Conservation (phyloP, 495 filamentous ascomycete species). For the Sordaria brevicollis region DNA sequence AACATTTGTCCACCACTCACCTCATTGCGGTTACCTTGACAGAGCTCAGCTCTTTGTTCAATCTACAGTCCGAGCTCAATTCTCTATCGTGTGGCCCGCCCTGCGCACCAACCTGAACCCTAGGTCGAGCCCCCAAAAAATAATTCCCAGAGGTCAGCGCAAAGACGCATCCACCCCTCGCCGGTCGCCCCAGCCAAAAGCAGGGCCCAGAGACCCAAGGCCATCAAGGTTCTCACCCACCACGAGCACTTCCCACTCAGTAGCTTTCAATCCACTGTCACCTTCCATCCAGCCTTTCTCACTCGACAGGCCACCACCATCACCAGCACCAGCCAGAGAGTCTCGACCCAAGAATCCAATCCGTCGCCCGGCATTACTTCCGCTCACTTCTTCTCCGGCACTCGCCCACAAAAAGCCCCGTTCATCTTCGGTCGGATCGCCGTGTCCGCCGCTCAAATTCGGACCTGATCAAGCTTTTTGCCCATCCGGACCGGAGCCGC, state of each 20-base stretch:
- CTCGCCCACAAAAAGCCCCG: background rate
- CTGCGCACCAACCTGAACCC: background rate
- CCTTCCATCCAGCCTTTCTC: background rate
- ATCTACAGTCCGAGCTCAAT: background rate
- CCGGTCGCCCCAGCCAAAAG: background rate
- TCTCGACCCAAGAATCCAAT: background rate
- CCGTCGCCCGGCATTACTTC: background rate
- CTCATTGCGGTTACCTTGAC: background rate
- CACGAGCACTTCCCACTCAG: background rate
- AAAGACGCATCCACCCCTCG: background rate
- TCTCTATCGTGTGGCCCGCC: background rate
- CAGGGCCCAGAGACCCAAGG: background rate
- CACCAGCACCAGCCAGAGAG: background rate
- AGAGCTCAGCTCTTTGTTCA: background rate
- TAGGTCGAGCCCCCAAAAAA: background rate
- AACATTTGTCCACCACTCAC: background rate
- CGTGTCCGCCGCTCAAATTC: background rate
- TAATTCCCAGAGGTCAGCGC: background rate
- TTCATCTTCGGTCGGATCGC: background rate
- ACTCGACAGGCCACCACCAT: background rate
- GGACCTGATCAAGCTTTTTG: background rate
- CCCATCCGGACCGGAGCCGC: background rate
- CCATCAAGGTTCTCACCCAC: slow-evolving; percentile 16
- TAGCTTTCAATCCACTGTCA: background rate
- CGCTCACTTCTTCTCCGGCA: background rate